Conservation (phyloP, 495 filamentous ascomycete genomes). For the Jackrogersella multiformis region DNA sequence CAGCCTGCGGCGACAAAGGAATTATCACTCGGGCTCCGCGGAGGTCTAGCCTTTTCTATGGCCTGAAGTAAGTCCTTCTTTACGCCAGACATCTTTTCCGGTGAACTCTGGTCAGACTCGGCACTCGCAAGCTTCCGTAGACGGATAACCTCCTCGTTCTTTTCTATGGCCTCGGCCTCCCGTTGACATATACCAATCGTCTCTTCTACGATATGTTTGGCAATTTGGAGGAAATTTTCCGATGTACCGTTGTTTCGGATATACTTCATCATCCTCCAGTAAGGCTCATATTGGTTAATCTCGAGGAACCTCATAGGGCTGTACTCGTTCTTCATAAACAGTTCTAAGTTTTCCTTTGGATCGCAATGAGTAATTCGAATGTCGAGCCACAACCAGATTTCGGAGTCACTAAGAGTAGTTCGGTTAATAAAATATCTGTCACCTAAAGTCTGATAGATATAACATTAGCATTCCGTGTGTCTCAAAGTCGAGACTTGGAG, state of each 20-base stretch:
- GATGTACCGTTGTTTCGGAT: slow-evolving; percentile 11
- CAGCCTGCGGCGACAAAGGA: slow-evolving; percentile 28
- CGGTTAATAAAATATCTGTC: not conserved
- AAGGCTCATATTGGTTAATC: slow-evolving; percentile 20
- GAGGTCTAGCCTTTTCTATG: slow-evolving; percentile 16
- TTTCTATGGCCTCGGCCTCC: slow-evolving; percentile 16
- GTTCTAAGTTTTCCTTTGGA: slow-evolving; percentile 30
- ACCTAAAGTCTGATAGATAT: slow-evolving; percentile 5
- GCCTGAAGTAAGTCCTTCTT: slow-evolving; percentile 19
- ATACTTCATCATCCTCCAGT: slow-evolving; percentile 15
- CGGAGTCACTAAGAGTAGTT: slow-evolving; percentile 14
- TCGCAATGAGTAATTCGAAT: slow-evolving; percentile 32
- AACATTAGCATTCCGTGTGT: not conserved
- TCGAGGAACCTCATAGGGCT: slow-evolving; percentile 39
- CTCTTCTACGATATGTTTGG: slow-evolving; percentile 24
- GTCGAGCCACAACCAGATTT: slow-evolving; percentile 33
- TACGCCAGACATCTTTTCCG: not conserved
- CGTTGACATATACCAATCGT: slow-evolving; percentile 17
- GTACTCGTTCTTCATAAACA: slow-evolving; percentile 28
- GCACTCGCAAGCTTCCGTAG: not conserved
- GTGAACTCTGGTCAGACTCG: not conserved
- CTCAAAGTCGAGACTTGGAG: not conserved
- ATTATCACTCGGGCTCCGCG: slow-evolving; percentile 1
- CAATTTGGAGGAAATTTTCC: slow-evolving; percentile 27
- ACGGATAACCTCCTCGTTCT: slow-evolving; percentile 13